Conservation (phyloP, 2,329 filamentous ascomycete species). For the Xylaria sp. region DNA sequence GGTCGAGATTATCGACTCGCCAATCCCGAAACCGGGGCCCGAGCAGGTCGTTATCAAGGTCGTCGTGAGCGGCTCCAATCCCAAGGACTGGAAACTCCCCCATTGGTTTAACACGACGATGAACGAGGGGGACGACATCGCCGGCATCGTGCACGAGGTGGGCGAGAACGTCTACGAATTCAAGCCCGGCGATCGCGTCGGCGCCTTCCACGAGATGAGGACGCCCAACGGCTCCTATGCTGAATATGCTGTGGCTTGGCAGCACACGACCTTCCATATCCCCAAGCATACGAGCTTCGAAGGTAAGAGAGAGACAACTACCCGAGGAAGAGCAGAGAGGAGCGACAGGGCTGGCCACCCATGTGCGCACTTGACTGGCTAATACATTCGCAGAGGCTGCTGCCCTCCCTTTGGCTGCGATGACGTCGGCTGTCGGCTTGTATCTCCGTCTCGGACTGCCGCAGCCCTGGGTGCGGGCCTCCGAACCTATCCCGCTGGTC, state of each 20-base stretch:
- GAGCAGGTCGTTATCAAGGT: slow-evolving; percentile 58
- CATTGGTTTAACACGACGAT: slow-evolving; percentile 39
- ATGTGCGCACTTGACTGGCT: not conserved
- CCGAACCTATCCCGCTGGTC: slow-evolving; percentile 51
- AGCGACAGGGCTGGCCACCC: not conserved
- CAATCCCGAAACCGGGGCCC: slow-evolving; percentile 53
- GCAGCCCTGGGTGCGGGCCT: slow-evolving; percentile 58
- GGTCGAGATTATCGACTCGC: slow-evolving; percentile 55
- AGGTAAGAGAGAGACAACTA: slow-evolving; percentile 46
- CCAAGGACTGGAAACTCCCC: slow-evolving; percentile 59
- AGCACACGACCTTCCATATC: slow-evolving; percentile 67
- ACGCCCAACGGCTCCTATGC: slow-evolving; percentile 65
- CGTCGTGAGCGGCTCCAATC: slow-evolving; percentile 58
- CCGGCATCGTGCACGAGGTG: slow-evolving; percentile 64
- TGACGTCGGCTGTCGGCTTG: slow-evolving; percentile 64
- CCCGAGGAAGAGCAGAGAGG: not conserved
- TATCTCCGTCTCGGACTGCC: slow-evolving; percentile 61
- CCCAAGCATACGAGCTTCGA: slow-evolving; percentile 62
- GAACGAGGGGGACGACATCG: slow-evolving; percentile 67
- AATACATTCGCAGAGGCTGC: slow-evolving; percentile 58
- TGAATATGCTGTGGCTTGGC: slow-evolving; percentile 68
- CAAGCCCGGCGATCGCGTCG: slow-evolving; percentile 61
- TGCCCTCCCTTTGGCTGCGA: slow-evolving; percentile 65
- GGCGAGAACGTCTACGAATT: slow-evolving; percentile 67
- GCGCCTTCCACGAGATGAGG: slow-evolving; percentile 63